These are phyloP conservation scores for Perkinsus marinus DNA, from an alignment of 169 alveolate species.

Conservation along the genomic window DNA sequence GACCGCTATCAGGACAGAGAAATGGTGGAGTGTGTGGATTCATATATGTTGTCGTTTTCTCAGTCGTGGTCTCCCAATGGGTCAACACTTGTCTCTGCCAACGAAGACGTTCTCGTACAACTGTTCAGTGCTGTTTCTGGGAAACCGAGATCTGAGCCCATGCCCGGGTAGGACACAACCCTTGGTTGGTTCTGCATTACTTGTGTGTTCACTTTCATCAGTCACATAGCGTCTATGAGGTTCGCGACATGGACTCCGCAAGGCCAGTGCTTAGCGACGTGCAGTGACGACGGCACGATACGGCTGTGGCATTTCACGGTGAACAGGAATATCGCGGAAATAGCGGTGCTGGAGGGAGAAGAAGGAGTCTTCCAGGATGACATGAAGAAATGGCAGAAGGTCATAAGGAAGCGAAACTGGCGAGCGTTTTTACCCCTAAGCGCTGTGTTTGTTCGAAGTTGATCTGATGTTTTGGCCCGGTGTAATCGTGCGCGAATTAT, in stretches of 20 bases:
- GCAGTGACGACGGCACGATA: slow-evolving; percentile 20
- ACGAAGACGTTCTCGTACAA: slow-evolving; percentile 24
- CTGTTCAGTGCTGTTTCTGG: slow-evolving; percentile 29
- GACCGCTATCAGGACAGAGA: too few species aligned
- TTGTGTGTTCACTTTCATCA: neutral
- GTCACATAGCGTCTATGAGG: slow-evolving; percentile 19
- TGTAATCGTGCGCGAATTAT: slow-evolving; percentile 3
- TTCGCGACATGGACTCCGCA: slow-evolving; percentile 24
- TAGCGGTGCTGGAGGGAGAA: slow-evolving; percentile 22
- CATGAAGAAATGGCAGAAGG: slow-evolving; percentile 12
- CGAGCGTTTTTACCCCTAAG: neutral
- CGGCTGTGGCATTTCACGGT: slow-evolving; percentile 18
- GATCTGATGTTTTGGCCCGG: slow-evolving; percentile 3
- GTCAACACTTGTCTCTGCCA: slow-evolving; percentile 4
- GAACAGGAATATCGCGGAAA: slow-evolving; percentile 28
- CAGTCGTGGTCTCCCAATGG: slow-evolving; percentile 27
- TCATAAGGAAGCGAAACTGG: neutral
- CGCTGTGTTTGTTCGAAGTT: neutral
- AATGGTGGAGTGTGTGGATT: neutral
- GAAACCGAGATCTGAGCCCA: slow-evolving; percentile 25
- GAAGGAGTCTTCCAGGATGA: slow-evolving; percentile 22
- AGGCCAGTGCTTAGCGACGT: slow-evolving; percentile 12
- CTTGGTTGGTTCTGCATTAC: neutral
- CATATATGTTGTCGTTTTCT: neutral
- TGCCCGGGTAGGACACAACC: slow-evolving; percentile 8